These are phyloP conservation scores for Phytophthora nicotianae DNA, from an alignment of 352 stramenopile species.

Conservation along the genomic window DNA sequence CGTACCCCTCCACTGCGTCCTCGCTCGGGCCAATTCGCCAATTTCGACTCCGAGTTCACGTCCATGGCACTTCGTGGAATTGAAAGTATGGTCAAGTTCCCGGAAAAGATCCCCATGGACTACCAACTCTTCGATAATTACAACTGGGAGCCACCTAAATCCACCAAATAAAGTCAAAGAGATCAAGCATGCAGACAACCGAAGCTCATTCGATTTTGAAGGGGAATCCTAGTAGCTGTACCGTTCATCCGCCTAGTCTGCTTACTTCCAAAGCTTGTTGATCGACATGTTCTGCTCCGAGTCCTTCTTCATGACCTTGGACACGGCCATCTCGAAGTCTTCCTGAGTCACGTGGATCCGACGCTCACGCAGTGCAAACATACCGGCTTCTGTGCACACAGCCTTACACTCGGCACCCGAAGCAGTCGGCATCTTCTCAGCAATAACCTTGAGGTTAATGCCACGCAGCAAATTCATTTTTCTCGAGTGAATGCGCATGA, in stretches of 20 bases:
- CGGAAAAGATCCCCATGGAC: constrained; percentile 75
- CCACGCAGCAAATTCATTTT: constrained; percentile 99
- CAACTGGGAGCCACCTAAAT: constrained; percentile 71
- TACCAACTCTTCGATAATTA: constrained; percentile 89
- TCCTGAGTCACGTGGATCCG: constrained; percentile 99
- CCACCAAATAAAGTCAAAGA: constrained; percentile 26
- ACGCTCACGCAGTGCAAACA: constrained; percentile 99
- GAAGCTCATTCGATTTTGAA: constrained; percentile 39
- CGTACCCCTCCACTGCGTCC: constrained; percentile 63
- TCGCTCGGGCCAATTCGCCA: constrained; percentile 69
- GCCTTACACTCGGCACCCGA: constrained; percentile 99
- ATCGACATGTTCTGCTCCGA: constrained; percentile 97
- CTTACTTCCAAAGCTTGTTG: constrained; percentile 99
- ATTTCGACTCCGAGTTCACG: constrained; percentile 90
- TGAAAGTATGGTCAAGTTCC: constrained; percentile 81
- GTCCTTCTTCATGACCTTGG: constrained; percentile 99
- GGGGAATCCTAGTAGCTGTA: constrained; percentile 7
- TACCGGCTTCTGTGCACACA: constrained; percentile 99
- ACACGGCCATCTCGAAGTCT: constrained; percentile 99
- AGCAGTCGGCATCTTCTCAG: constrained; percentile 98
- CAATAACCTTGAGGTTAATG: constrained; percentile 98
- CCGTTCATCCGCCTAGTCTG: constrained; percentile 12
- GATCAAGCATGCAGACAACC: constrained; percentile 10
- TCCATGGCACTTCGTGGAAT: constrained; percentile 73
- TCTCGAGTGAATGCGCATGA: constrained; percentile 98